Conservation (phyloP, 108 stramenopile species). For the Cafeteria roenbergensis region DNA sequence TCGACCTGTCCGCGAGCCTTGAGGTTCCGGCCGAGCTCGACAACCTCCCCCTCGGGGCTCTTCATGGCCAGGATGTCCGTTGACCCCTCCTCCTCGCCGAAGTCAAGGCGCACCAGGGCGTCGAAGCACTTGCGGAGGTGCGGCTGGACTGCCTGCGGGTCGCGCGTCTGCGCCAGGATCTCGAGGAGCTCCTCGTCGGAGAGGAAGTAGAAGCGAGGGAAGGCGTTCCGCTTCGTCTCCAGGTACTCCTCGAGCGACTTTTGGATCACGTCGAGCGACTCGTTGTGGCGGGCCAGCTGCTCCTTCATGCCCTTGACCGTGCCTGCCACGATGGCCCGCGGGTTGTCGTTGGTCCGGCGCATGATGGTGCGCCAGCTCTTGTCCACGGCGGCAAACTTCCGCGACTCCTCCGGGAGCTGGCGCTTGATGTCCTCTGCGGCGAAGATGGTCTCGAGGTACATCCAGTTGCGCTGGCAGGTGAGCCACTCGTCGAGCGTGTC, state of each 20-base stretch:
- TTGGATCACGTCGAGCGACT: slow-evolving; percentile 46
- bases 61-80: slow-evolving; percentile 49
- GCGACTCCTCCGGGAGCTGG: slow-evolving; percentile 50
- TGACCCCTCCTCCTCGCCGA: slow-evolving; percentile 36
- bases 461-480: slow-evolving; percentile 41
- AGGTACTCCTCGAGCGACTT: slow-evolving; percentile 50
- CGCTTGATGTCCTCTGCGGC: slow-evolving; percentile 51
- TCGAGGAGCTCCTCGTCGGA: slow-evolving; percentile 49
- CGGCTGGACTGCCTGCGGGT: slow-evolving; percentile 49
- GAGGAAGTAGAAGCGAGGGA: slow-evolving; percentile 46
- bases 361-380: slow-evolving; percentile 48
- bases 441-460: slow-evolving; percentile 60
- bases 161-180: slow-evolving; percentile 46
- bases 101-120: slow-evolving; percentile 45
- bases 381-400: slow-evolving; percentile 47
- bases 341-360: slow-evolving; percentile 43
- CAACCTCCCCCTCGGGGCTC: slow-evolving; percentile 41
- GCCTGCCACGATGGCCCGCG: slow-evolving; percentile 42
- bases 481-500: slow-evolving; percentile 59
- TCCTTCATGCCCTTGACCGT: slow-evolving; percentile 37
- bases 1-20: slow-evolving; percentile 51
- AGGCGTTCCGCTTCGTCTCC: slow-evolving; percentile 45
- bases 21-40: slow-evolving; percentile 44
- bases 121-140: slow-evolving; percentile 57
- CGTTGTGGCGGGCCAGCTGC: slow-evolving; percentile 40